These are phyloP conservation scores for Penicillium hesseltinei DNA, from an alignment of 2,329 filamentous ascomycete genomes.

Conservation along the genomic window DNA sequence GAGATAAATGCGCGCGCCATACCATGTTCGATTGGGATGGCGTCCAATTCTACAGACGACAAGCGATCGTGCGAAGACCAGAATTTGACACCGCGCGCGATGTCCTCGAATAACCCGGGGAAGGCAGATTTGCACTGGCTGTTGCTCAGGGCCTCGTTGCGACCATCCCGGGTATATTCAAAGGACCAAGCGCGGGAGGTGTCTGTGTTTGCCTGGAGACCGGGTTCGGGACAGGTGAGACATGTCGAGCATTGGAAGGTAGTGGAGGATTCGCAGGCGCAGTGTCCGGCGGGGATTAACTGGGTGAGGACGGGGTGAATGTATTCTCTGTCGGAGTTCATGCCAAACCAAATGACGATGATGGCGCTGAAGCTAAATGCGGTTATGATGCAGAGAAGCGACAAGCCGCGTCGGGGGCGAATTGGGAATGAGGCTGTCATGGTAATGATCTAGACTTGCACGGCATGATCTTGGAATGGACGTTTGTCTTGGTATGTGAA, in stretches of 20 bases:
- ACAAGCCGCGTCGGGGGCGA: slow-evolving; percentile 25
- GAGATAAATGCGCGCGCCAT: slow-evolving; percentile 39
- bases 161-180: slow-evolving; percentile 33
- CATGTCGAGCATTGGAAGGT: slow-evolving; percentile 40
- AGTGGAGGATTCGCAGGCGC: slow-evolving; percentile 39
- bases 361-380: slow-evolving; percentile 20
- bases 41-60: slow-evolving; percentile 28
- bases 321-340: slow-evolving; percentile 39
- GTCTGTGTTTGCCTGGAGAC: slow-evolving; percentile 11
- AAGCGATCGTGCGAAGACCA: slow-evolving; percentile 31
- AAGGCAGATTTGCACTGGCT: slow-evolving; percentile 35
- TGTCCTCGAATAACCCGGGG: slow-evolving; percentile 39
- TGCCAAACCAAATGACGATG: slow-evolving; percentile 33
- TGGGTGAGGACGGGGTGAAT: slow-evolving; percentile 39
- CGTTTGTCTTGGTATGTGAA: neutral
- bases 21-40: slow-evolving; percentile 28
- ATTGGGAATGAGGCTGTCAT: slow-evolving; percentile 25
- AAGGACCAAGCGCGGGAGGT: slow-evolving; percentile 30
- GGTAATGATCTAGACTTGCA: neutral
- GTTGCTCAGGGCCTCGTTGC: slow-evolving; percentile 29
- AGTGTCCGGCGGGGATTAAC: slow-evolving; percentile 41
- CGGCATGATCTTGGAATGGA: slow-evolving; percentile 1
- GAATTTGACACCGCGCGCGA: slow-evolving; percentile 29
- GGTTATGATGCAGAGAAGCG: slow-evolving; percentile 21
- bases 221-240: slow-evolving; percentile 27